phyloP scores from a whole-genome alignment of 2,329 filamentous ascomycete species.

The Penicillium sp. region DNA sequence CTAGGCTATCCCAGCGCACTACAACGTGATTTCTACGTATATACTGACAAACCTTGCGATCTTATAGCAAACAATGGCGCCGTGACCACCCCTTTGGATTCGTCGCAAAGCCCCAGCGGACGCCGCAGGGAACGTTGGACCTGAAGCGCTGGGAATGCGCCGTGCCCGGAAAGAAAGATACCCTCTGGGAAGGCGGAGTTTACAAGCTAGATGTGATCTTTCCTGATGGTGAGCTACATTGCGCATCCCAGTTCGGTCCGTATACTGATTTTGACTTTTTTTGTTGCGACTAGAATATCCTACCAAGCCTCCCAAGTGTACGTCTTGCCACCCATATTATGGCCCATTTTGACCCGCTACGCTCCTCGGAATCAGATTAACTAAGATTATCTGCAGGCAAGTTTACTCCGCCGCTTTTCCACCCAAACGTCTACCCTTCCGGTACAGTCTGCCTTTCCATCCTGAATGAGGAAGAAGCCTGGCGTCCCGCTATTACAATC shows the following conservation, averaged over 20 bases:
- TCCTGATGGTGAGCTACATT: slow-evolving; percentile 71
- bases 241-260: slow-evolving; percentile 10
- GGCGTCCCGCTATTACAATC: slow-evolving; percentile 97
- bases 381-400: slow-evolving; percentile 64
- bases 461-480: slow-evolving; percentile 95
- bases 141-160: slow-evolving; percentile 96
- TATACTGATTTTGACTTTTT: slow-evolving; percentile 10
- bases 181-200: slow-evolving; percentile 94
- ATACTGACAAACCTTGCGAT: slow-evolving; percentile 14
- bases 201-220: slow-evolving; percentile 94
- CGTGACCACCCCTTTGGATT: slow-evolving; percentile 97
- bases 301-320: slow-evolving; percentile 98
- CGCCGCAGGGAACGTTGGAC: slow-evolving; percentile 76
- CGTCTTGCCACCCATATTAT: slow-evolving; percentile 36
- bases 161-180: slow-evolving; percentile 93
- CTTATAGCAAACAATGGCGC: slow-evolving; percentile 88
- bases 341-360: background rate
- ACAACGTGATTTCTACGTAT: background rate
- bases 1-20: background rate
- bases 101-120: slow-evolving; percentile 84
- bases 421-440: slow-evolving; percentile 97
- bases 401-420: slow-evolving; percentile 93
- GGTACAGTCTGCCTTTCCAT: slow-evolving; percentile 97
- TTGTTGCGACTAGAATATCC: slow-evolving; percentile 72
- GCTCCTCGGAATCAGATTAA: background rate